A percentile compares a stretch with the other conserved stretches of the same genome.
These are phyloP conservation scores for Eucalyptus shirleyi DNA, from an alignment of 345 rosid genomes.

Conservation along the genomic window DNA sequence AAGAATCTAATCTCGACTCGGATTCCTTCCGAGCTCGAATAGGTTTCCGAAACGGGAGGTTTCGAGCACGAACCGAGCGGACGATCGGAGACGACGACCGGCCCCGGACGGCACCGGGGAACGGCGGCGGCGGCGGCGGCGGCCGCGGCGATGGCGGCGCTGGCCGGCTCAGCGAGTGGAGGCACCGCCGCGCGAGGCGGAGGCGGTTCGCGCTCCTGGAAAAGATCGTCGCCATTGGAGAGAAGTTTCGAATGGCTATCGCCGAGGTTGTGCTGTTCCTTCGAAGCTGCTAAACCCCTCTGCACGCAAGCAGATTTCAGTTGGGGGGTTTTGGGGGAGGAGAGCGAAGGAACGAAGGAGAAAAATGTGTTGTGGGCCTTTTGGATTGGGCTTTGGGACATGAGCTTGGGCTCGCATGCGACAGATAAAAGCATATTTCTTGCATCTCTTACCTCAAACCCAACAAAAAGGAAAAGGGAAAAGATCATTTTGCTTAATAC, in stretches of 20 bases:
- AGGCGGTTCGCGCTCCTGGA: conserved; percentile 23
- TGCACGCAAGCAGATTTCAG: not conserved
- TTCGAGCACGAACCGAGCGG: conserved; percentile 22
- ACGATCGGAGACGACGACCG: conserved; percentile 3
- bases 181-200: conserved; percentile 5
- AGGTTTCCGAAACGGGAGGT: not conserved
- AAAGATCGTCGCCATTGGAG: conserved; percentile 43
- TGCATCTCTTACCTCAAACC: not conserved
- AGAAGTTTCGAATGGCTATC: not conserved
- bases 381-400: not conserved
- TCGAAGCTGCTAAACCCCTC: not conserved
- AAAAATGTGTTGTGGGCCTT: not conserved
- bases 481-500: not conserved
- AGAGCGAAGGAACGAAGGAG: not conserved
- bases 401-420: not conserved
- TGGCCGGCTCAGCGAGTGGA: conserved; percentile 1
- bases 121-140: conserved; percentile 8
- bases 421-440: not conserved
- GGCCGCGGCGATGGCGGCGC: not conserved
- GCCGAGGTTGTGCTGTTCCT: not conserved
- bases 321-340: not conserved
- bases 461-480: not conserved
- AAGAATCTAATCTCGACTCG: not conserved
- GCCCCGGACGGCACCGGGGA: conserved; percentile 1
- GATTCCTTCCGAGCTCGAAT: not conserved